Evolutionary conservation across 2,329 filamentous ascomycete species (phyloP).

Genomic region (Penicillium sclerotigenum): DNA sequence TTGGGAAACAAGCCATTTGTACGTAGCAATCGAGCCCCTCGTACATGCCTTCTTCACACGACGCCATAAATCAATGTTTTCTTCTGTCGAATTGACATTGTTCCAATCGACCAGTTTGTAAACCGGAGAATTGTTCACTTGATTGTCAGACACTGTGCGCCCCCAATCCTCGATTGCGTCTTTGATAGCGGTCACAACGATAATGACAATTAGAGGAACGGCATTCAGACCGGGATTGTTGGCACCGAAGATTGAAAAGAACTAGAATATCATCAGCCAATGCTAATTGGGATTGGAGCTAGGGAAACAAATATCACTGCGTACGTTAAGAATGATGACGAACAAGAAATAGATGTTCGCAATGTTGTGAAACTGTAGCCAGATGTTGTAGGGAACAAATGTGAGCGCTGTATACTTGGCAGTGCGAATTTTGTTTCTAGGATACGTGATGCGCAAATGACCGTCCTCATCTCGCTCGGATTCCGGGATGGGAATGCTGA

Average conservation of each 20-base stretch:
- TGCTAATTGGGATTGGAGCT: not conserved
- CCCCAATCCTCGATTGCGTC: constrained; percentile 95
- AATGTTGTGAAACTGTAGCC: constrained; percentile 97
- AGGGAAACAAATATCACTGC: constrained; percentile 40
- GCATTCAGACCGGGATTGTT: constrained; percentile 85
- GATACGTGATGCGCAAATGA: constrained; percentile 64
- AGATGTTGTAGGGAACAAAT: constrained; percentile 95
- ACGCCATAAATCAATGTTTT: constrained; percentile 82
- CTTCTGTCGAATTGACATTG: constrained; percentile 89
- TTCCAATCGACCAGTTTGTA: constrained; percentile 84
- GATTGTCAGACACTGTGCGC: constrained; percentile 83
- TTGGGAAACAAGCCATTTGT: constrained; percentile 49
- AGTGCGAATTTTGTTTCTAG: constrained; percentile 94
- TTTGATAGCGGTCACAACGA: constrained; percentile 84
- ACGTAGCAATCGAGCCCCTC: constrained; percentile 56
- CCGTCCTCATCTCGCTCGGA: constrained; percentile 78
- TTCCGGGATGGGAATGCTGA: constrained; percentile 77
- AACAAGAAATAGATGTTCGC: constrained; percentile 99
- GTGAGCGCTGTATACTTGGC: constrained; percentile 95
- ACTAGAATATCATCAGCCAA: constrained; percentile 52
- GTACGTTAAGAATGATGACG: constrained; percentile 87
- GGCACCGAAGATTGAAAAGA: constrained; percentile 93
- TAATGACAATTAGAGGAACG: constrained; percentile 88
- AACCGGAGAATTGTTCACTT: constrained; percentile 93
- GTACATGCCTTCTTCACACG: constrained; percentile 85